A percentile compares a stretch with the other conserved stretches of the same genome.
phyloP scores from a whole-genome alignment of 139 green algal species.

The Zygnema circumcarinatum region DNA sequence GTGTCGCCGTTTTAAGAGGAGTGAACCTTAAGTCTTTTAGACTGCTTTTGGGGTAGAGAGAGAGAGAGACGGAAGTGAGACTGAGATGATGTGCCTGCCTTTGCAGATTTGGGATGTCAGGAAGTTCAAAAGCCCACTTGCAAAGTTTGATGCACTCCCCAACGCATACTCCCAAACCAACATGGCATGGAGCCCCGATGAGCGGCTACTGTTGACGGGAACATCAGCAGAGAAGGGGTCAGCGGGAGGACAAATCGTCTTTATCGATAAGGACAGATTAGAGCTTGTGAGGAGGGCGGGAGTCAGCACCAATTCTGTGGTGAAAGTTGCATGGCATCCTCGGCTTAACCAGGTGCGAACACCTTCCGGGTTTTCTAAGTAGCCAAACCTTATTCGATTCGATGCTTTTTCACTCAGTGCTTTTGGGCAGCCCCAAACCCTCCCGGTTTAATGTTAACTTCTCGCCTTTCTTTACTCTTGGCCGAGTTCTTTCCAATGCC shows the following conservation, averaged over 20 bases:
- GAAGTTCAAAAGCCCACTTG: slow-evolving; percentile 79
- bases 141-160: slow-evolving; percentile 70
- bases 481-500: neutral
- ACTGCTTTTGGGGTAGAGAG: too few relatives aligned
- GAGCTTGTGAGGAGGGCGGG: slow-evolving; percentile 69
- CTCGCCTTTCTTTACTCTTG: neutral
- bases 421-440: neutral
- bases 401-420: neutral
- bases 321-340: slow-evolving; percentile 78
- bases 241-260: slow-evolving; percentile 56
- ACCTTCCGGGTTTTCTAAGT: slow-evolving; percentile 16
- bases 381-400: neutral
- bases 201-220: slow-evolving; percentile 80
- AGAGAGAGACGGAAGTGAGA: too few relatives aligned
- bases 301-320: slow-evolving; percentile 70
- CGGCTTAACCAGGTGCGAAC: slow-evolving; percentile 89
- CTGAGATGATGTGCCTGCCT: too few relatives aligned
- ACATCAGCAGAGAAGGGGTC: slow-evolving; percentile 49
- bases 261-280: slow-evolving; percentile 67
- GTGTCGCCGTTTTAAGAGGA: too few relatives aligned
- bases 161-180: slow-evolving; percentile 61
- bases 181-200: slow-evolving; percentile 83
- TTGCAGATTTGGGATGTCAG: slow-evolving; percentile 79
- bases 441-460: neutral
- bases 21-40: too few relatives aligned